Evolutionary conservation across 2,329 filamentous ascomycete genomes (phyloP).

Genomic region (Botrytis deweyae): DNA sequence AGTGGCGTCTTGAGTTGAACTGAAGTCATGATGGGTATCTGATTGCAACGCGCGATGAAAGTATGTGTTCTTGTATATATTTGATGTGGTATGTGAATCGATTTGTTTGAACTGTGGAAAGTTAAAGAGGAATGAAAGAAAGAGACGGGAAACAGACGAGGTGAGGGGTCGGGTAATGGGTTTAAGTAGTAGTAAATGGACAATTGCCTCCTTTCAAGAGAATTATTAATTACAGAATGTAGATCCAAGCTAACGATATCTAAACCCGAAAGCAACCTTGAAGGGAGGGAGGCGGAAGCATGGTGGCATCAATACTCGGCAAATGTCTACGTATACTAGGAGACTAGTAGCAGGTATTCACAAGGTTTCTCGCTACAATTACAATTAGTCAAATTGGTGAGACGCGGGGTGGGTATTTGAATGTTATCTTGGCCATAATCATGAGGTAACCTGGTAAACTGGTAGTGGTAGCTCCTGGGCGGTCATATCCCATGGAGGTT

Average conservation of each 20-base stretch:
- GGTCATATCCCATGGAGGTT: neutral
- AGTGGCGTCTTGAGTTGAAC: conserved; percentile 36
- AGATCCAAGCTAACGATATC: neutral
- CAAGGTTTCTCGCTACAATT: neutral
- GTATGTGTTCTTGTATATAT: neutral
- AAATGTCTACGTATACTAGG: neutral
- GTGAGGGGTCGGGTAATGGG: conserved; percentile 13
- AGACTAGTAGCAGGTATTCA: neutral
- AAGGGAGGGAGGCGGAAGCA: neutral
- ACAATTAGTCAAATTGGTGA: neutral
- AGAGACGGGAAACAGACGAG: neutral
- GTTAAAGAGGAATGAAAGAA: neutral
- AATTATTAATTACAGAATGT: neutral
- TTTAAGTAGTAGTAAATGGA: conserved; percentile 7
- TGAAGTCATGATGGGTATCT: conserved; percentile 33
- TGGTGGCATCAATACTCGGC: neutral
- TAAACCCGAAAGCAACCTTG: neutral
- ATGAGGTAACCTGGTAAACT: neutral
- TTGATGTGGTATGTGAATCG: neutral
- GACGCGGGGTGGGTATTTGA: neutral
- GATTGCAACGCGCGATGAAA: neutral
- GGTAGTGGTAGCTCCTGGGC: neutral
- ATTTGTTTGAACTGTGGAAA: neutral
- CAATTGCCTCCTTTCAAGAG: neutral
- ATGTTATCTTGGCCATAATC: neutral